These are phyloP conservation scores for Rubia peregrina DNA, from an alignment of 305 asterid genomes.

Conservation along the genomic window DNA sequence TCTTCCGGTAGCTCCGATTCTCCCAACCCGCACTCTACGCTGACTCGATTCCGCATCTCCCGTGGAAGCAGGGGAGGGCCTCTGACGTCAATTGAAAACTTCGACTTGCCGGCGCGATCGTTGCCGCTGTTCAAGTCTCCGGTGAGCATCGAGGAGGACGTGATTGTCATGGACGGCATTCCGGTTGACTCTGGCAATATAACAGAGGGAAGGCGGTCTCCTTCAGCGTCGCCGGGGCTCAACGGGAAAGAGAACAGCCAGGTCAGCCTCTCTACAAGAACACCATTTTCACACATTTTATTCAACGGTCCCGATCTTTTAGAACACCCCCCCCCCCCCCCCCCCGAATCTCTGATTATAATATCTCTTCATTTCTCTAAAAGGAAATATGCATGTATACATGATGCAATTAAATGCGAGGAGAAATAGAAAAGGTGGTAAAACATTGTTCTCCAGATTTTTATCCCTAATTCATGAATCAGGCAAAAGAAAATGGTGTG, in stretches of 20 bases:
- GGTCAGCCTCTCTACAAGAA: not conserved
- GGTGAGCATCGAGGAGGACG: not conserved
- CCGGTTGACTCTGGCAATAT: not conserved
- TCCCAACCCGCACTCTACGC: not conserved
- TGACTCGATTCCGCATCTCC: not conserved
- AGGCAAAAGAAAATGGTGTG: too few relatives aligned
- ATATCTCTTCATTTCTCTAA: too few relatives aligned
- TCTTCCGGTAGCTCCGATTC: not conserved
- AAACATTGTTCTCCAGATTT: not conserved
- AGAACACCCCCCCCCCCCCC: too few relatives aligned
- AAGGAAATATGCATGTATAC: too few relatives aligned
- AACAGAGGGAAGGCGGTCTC: not conserved
- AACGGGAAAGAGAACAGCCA: conserved; percentile 1
- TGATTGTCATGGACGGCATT: not conserved
- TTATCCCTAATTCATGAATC: not conserved
- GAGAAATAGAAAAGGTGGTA: not conserved
- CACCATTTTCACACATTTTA: not conserved
- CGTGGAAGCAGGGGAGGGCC: not conserved
- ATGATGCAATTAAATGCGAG: not conserved
- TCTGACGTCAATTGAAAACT: not conserved
- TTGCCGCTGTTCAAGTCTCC: not conserved
- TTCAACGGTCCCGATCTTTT: not conserved
- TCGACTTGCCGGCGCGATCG: not conserved
- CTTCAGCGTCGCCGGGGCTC: not conserved
- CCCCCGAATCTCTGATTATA: not conserved